These are phyloP conservation scores for Collybia sordida DNA, from an alignment of 768 basidiomycete species.

Conservation along the genomic window DNA sequence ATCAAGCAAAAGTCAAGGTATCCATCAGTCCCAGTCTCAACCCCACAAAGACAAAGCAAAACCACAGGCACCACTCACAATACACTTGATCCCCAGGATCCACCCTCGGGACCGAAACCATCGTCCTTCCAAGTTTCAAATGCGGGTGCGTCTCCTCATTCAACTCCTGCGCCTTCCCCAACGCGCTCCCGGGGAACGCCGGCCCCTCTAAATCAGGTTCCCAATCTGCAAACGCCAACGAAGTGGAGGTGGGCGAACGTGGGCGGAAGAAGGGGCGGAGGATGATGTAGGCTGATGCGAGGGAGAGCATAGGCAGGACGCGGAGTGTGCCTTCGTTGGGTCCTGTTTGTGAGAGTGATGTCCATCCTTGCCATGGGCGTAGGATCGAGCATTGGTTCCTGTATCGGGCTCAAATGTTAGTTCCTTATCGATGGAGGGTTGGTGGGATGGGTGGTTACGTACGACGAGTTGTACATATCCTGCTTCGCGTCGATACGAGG, in stretches of 20 bases:
- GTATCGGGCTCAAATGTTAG: too few species aligned
- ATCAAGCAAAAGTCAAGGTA: not conserved
- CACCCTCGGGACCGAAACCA: constrained; percentile 58
- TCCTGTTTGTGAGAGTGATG: constrained; percentile 50
- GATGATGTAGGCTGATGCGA: constrained; percentile 59
- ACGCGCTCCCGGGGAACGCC: constrained; percentile 53
- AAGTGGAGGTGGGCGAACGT: constrained; percentile 12
- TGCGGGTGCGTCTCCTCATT: constrained; percentile 61
- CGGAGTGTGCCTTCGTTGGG: constrained; percentile 62
- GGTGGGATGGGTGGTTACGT: constrained; percentile 18
- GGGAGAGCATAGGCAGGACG: constrained; percentile 56
- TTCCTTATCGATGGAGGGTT: constrained; percentile 6
- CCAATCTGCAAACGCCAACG: constrained; percentile 53
- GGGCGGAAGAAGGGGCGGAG: constrained; percentile 68
- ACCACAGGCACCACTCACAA: constrained; percentile 29
- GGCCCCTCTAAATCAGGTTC: constrained; percentile 48
- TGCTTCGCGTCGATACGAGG: constrained; percentile 50
- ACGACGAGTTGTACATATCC: constrained; percentile 65
- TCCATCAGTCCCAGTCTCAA: not conserved
- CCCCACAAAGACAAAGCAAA: not conserved
- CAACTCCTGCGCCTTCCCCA: constrained; percentile 56
- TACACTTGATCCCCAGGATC: constrained; percentile 66
- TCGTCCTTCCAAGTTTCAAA: constrained; percentile 50
- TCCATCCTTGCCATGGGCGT: constrained; percentile 62
- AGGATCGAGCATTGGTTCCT: constrained; percentile 56